phyloP scores from a whole-genome alignment of 192 early-diverging fungal genomes.

The Podila epicladia region DNA sequence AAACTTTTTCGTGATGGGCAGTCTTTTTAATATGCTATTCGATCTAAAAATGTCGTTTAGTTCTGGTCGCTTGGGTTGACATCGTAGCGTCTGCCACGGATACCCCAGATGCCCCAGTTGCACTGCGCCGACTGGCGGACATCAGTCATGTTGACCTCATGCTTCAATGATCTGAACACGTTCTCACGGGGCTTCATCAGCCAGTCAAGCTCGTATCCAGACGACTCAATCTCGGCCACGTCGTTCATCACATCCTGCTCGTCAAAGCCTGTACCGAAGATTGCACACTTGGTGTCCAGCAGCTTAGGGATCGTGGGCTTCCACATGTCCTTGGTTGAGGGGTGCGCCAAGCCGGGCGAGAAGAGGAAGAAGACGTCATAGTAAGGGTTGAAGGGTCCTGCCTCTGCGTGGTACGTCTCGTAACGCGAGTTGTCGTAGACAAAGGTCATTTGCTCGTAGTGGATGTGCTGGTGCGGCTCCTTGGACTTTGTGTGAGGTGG shows the following conservation, averaged over 20 bases:
- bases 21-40: not conserved
- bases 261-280: constrained; percentile 83
- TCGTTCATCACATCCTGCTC: constrained; percentile 71
- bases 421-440: constrained; percentile 75
- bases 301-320: constrained; percentile 70
- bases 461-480: constrained; percentile 40
- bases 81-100: constrained; percentile 85
- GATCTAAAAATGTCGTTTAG: not conserved
- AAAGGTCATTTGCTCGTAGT: constrained; percentile 71
- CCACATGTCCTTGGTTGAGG: constrained; percentile 68
- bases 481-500: constrained; percentile 50
- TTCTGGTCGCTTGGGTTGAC: constrained; percentile 54
- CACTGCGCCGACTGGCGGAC: constrained; percentile 75
- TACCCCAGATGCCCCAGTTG: constrained; percentile 84
- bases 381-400: constrained; percentile 79
- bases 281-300: constrained; percentile 79
- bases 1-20: too few relatives aligned
- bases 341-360: constrained; percentile 78
- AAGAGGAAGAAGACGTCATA: constrained; percentile 83
- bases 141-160: constrained; percentile 77
- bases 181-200: constrained; percentile 75
- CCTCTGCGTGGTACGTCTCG: constrained; percentile 66
- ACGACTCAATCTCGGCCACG: constrained; percentile 53
- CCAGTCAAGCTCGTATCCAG: constrained; percentile 72
- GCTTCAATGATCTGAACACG: constrained; percentile 74